These are phyloP conservation scores for Komagataella kurtzmanii DNA, from an alignment of 805 yeast genomes.

Conservation along the genomic window DNA sequence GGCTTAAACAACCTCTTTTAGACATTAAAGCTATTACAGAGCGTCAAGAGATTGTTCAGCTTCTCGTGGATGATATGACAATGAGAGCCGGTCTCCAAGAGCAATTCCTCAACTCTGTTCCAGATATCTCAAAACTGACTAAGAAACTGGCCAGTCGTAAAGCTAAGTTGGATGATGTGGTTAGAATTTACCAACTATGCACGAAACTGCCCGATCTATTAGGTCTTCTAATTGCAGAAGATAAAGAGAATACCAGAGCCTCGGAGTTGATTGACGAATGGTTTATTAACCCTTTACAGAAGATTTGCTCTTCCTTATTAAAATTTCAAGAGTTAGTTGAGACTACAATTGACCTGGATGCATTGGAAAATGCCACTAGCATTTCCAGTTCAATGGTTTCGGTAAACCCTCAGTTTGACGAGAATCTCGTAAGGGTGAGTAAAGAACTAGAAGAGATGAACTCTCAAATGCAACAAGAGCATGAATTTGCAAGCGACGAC, in stretches of 20 bases:
- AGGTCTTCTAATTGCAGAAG: slow-evolving; percentile 24
- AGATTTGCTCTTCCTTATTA: slow-evolving; percentile 33
- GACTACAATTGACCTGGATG: slow-evolving; percentile 79
- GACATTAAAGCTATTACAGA: slow-evolving; percentile 41
- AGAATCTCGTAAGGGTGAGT: slow-evolving; percentile 49
- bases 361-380: slow-evolving; percentile 64
- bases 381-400: slow-evolving; percentile 33
- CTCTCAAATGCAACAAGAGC: slow-evolving; percentile 42
- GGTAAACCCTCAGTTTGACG: slow-evolving; percentile 85
- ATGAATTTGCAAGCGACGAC: slow-evolving; percentile 56
- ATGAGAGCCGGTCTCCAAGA: slow-evolving; percentile 53
- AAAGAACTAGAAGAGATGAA: slow-evolving; percentile 40
- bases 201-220: slow-evolving; percentile 57
- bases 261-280: slow-evolving; percentile 25
- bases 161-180: slow-evolving; percentile 77
- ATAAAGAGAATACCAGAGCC: slow-evolving; percentile 6
- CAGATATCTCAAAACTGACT: slow-evolving; percentile 68
- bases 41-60: slow-evolving; percentile 67
- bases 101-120: slow-evolving; percentile 57
- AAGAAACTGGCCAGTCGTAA: slow-evolving; percentile 38
- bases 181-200: slow-evolving; percentile 74
- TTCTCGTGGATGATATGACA: slow-evolving; percentile 55
- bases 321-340: slow-evolving; percentile 82
- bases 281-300: slow-evolving; percentile 49
- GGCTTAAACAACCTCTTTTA: slow-evolving; percentile 94